A percentile compares a stretch with the other conserved stretches of the same genome.
Evolutionary conservation across 106 monocot species (phyloP).

Genomic region (Ottelia alismoides): DNA sequence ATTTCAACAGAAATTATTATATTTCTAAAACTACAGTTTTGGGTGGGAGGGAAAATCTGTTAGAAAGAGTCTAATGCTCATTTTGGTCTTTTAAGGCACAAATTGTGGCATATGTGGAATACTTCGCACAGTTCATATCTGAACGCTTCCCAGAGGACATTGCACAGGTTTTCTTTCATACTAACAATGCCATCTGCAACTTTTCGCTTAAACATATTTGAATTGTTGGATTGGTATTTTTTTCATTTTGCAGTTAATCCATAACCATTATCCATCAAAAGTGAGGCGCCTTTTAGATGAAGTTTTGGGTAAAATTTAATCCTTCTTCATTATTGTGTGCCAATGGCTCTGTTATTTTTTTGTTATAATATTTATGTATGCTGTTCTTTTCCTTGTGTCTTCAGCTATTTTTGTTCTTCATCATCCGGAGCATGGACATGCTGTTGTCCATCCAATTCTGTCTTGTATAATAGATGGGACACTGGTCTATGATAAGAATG

Average conservation of each 20-base stretch:
- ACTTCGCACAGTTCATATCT: conserved; percentile 91
- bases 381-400: too few relatives aligned
- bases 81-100: too few relatives aligned
- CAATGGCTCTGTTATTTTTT: too few relatives aligned
- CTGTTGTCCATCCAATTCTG: conserved; percentile 92
- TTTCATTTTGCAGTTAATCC: conserved; percentile 85
- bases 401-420: conserved; percentile 69
- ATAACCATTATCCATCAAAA: conserved; percentile 81
- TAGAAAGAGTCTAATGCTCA: too few relatives aligned
- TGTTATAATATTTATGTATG: too few relatives aligned
- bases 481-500: conserved; percentile 56
- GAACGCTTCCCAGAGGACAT: conserved; percentile 94
- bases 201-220: too few relatives aligned
- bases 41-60: too few relatives aligned
- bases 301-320: conserved; percentile 78
- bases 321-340: too few relatives aligned
- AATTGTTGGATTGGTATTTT: too few relatives aligned
- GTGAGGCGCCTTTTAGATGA: conserved; percentile 79
- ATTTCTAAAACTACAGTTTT: too few relatives aligned
- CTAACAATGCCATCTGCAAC: too few relatives aligned
- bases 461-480: conserved; percentile 94
- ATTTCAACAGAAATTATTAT: too few relatives aligned
- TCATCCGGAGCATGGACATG: conserved; percentile 99
- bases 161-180: conserved; percentile 92
- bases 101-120: conserved; percentile 91